A percentile compares a stretch with the other conserved stretches of the same genome.
Evolutionary conservation across 2,329 filamentous ascomycete genomes (phyloP).

Genomic region (Sporothrix inflata): DNA sequence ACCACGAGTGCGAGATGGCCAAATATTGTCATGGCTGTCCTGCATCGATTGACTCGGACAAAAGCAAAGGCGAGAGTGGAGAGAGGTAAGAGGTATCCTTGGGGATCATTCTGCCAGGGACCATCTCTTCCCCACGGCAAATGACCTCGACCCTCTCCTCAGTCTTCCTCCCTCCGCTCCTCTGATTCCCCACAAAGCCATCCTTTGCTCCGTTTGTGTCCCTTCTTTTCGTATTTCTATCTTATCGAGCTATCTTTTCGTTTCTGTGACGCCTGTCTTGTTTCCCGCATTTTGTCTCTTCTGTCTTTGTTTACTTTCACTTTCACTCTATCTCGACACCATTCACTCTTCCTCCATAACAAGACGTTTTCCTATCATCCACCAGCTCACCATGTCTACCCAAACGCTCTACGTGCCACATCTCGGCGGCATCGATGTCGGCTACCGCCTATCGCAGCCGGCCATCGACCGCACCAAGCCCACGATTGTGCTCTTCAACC

Average conservation of each 20-base stretch:
- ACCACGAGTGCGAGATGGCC: background rate
- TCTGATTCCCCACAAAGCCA: background rate
- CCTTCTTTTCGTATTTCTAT: background rate
- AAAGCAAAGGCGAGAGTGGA: background rate
- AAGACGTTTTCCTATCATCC: background rate
- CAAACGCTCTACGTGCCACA: conserved; percentile 52
- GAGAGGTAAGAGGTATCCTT: too few species aligned
- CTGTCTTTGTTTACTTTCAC: background rate
- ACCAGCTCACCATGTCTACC: background rate
- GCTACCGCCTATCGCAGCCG: conserved; percentile 44
- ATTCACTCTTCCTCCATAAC: background rate
- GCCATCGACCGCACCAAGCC: conserved; percentile 54
- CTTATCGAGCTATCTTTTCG: background rate
- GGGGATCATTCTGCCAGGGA: too few species aligned
- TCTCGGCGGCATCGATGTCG: conserved; percentile 52
- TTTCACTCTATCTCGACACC: background rate
- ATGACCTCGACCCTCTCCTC: background rate
- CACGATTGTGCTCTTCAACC: conserved; percentile 56
- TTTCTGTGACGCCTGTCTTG: background rate
- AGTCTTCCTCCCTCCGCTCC: background rate
- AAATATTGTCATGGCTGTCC: background rate
- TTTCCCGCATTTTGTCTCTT: too few species aligned
- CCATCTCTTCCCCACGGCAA: background rate
- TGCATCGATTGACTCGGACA: background rate
- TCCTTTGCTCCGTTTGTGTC: background rate